Base-by-base conservation (phyloP, 306 rosid species). In the Glycine latifolia region DNA sequence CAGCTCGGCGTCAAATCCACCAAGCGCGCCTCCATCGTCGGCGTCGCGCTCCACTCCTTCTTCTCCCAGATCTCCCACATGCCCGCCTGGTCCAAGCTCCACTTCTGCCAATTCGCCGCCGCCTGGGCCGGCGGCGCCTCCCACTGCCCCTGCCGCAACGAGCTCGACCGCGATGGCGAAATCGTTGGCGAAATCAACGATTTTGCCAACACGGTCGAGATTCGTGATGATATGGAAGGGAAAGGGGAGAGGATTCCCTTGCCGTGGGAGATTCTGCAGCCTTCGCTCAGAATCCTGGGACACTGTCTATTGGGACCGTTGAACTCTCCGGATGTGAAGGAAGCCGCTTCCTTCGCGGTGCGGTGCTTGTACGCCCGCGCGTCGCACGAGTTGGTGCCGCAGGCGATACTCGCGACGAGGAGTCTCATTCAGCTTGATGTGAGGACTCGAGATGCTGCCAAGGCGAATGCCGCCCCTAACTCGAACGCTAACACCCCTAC, bases 241-340 rank as follows among this genome's bases (percentile, higher is more conserved):
- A 89, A 89, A 47, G 97, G 92, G 39, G 86, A 77, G 6, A 88
- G 91, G 76, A 92, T 95, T 88, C 99, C 96, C 4, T 73, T 95
- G 7, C 97, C 99, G 0, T 95, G 99, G 99, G 99, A 92, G 93
- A 89, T 95, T 80, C 76, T 95, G 68, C 99, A 95, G 80, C 99
- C 98, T 2, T 55, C 91, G 0, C 82, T 95, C 85, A 88, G 97
- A 73, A 93, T 95, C 62, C 16, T 95, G 58, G 99, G 99, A 16
- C 99, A 95, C 58, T 95, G 99, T 78, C 86, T 95, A 77, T 60
- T 95, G 87, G 98, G 91, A 9, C 98, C 98, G 0, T 83, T 95
- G 93, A 91, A 84, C 81, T 72, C 93, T 3, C 89, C 79, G 66
- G 99, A 95, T 1, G 98, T 95, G 2, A 93, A 91, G 82, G 93